A percentile compares a stretch with the other conserved stretches of the same genome.
phyloP scores from a whole-genome alignment of 805 yeast species.

The Yamadazyma sp. region DNA sequence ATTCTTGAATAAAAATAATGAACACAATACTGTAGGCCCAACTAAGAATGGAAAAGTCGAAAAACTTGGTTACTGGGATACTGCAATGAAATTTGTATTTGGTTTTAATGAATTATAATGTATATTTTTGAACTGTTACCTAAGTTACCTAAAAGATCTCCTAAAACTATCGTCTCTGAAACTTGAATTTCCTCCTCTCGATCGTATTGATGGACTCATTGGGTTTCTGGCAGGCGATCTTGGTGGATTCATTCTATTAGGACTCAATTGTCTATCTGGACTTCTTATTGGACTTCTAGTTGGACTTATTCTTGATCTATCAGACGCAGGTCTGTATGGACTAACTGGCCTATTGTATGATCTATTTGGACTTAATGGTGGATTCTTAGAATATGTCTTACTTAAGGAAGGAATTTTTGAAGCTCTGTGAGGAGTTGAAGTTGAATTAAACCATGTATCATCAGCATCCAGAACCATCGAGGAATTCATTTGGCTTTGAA shows the following conservation, averaged over 20 bases:
- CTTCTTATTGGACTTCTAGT: background rate
- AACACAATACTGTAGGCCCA: slow-evolving; percentile 1
- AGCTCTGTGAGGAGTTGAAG: slow-evolving; percentile 14
- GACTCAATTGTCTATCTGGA: background rate
- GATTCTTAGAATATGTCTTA: background rate
- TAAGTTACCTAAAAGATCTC: background rate
- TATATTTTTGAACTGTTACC: slow-evolving; percentile 2
- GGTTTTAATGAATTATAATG: slow-evolving; percentile 42
- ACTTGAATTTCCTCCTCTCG: background rate
- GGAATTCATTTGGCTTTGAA: slow-evolving; percentile 10
- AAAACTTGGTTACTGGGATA: slow-evolving; percentile 32
- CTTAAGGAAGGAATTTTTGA: slow-evolving; percentile 1
- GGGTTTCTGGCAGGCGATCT: slow-evolving; percentile 3
- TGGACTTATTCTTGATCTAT: slow-evolving; percentile 1
- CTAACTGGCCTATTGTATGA: background rate
- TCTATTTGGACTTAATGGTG: background rate
- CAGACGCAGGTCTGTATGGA: background rate
- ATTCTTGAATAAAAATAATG: slow-evolving; percentile 26
- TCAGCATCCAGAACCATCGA: slow-evolving; percentile 10
- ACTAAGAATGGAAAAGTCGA: slow-evolving; percentile 21
- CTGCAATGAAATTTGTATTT: slow-evolving; percentile 33
- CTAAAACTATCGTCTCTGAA: background rate
- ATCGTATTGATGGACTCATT: slow-evolving; percentile 1
- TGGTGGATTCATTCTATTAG: slow-evolving; percentile 1
- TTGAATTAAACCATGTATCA: slow-evolving; percentile 12